Base-by-base conservation (phyloP, 306 rosid species). In the Dryas alaskensis region DNA sequence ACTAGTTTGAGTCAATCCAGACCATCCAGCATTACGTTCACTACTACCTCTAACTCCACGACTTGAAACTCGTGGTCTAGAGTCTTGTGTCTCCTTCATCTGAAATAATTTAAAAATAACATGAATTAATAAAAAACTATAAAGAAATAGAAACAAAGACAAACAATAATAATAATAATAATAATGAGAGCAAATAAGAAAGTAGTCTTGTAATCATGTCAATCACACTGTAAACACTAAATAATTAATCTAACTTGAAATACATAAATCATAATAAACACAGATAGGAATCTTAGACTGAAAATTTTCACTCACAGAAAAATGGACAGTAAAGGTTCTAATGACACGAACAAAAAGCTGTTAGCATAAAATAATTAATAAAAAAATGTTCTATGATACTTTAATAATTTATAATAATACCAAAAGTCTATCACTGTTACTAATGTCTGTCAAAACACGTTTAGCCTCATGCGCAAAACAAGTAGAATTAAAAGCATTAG, bases 61-160 rank as follows among this genome's bases (percentile, higher is more conserved):
- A 64, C 22, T 76, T 55, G 65, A 76, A 48, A 74, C 77, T 74
- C 61, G 87, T 1, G 84, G 61, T 81, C 84, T 85, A 14, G 81
- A 83, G 47, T 88, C 91, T 10, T 63, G 57, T 9, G 79, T 81
- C 72, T 84, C 92, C 86, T 88, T 90, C 78, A 72, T 79, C 92
- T 90, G 79, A 76, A 79, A 8, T 10, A 42, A 49, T 3, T 40
- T 12, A 66, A 27, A 55, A 6, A 64, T 16, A 45, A 47, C 16
- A 74, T 69, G 46, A 8, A 53, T 17, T 42, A 65, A 62, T 25
- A 42, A 48, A 48, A 79, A 10, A 44, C 13, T 39, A 47, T 57
- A 25, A 8, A 47, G 5, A 50, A 64, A 54, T 12, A 11, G 25
- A 42, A 6, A 31, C 14, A 27, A 10, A 50, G 49, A 16, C 5